phyloP scores from a whole-genome alignment of 2,329 filamentous ascomycete species.

The Talaromyces sp. region DNA sequence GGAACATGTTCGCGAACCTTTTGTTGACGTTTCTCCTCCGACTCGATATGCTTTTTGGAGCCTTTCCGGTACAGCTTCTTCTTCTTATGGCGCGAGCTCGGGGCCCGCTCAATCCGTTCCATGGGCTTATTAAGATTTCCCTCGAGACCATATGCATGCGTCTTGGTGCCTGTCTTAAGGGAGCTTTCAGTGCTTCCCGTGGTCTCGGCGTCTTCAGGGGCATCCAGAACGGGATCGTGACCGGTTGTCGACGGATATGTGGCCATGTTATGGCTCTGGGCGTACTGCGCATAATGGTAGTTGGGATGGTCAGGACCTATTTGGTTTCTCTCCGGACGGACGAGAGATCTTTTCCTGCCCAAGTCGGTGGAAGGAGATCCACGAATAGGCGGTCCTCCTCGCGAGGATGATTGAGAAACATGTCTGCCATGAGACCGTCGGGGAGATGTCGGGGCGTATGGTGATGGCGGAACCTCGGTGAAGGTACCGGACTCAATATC shows the following conservation, averaged over 20 bases:
- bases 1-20: constrained; percentile 64
- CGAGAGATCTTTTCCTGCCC: constrained; percentile 77
- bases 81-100: constrained; percentile 45
- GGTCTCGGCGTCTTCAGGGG: constrained; percentile 54
- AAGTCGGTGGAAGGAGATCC: background rate
- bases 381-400: background rate
- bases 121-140: constrained; percentile 45
- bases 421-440: constrained; percentile 16
- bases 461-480: constrained; percentile 34
- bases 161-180: constrained; percentile 45
- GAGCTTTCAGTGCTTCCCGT: constrained; percentile 62
- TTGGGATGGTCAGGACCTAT: constrained; percentile 88
- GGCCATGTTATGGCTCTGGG: constrained; percentile 86
- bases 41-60: constrained; percentile 49
- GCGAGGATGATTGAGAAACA: constrained; percentile 19
- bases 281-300: constrained; percentile 93
- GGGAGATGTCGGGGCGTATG: constrained; percentile 42
- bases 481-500: constrained; percentile 67
- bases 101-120: constrained; percentile 33
- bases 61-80: constrained; percentile 66
- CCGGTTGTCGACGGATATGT: constrained; percentile 88
- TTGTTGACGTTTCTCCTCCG: constrained; percentile 60
- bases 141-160: constrained; percentile 35
- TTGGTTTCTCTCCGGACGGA: constrained; percentile 82
- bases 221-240: constrained; percentile 82